Percentiles rank a stretch among this genome's conserved stretches.
phyloP scores from a whole-genome alignment of 768 basidiomycete genomes.

The Panellus pusillus region DNA sequence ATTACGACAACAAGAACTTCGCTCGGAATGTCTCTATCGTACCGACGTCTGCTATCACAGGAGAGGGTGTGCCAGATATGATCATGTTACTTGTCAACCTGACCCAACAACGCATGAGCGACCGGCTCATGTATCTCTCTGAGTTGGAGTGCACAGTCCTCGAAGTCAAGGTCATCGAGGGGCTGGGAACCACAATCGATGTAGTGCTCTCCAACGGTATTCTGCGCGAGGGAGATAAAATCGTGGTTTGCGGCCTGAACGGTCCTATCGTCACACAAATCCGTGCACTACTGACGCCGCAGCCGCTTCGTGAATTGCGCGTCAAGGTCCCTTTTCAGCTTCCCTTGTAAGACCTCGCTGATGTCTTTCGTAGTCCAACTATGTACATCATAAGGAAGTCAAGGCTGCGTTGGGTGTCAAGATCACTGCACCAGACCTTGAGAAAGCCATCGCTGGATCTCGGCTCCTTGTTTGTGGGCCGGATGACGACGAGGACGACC shows the following conservation, averaged over 20 bases:
- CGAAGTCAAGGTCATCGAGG: slow-evolving; percentile 98
- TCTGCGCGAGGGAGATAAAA: slow-evolving; percentile 86
- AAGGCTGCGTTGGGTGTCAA: slow-evolving; percentile 98
- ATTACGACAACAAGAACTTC: slow-evolving; percentile 97
- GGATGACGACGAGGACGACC: slow-evolving; percentile 94
- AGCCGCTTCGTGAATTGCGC: slow-evolving; percentile 92
- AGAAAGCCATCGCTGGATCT: slow-evolving; percentile 97
- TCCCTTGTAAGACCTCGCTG: slow-evolving; percentile 11
- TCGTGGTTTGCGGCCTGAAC: slow-evolving; percentile 95
- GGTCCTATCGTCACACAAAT: slow-evolving; percentile 96
- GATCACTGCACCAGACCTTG: slow-evolving; percentile 90
- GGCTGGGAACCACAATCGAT: slow-evolving; percentile 96
- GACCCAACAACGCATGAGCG: slow-evolving; percentile 97
- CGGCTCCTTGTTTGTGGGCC: slow-evolving; percentile 89
- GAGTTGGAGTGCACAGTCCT: slow-evolving; percentile 97
- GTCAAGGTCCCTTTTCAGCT: slow-evolving; percentile 69
- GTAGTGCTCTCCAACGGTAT: slow-evolving; percentile 95
- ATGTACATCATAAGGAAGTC: slow-evolving; percentile 96
- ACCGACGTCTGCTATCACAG: slow-evolving; percentile 96
- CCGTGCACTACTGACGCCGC: slow-evolving; percentile 91
- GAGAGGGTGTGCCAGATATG: slow-evolving; percentile 99
- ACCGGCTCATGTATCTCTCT: slow-evolving; percentile 95
- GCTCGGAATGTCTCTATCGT: slow-evolving; percentile 94
- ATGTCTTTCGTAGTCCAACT: slow-evolving; percentile 65
- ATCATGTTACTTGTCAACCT: slow-evolving; percentile 97